A percentile compares a stretch with the other conserved stretches of the same genome.
Evolutionary conservation across 441 rosid genomes (phyloP).

Genomic region (Syzygium malaccense): DNA sequence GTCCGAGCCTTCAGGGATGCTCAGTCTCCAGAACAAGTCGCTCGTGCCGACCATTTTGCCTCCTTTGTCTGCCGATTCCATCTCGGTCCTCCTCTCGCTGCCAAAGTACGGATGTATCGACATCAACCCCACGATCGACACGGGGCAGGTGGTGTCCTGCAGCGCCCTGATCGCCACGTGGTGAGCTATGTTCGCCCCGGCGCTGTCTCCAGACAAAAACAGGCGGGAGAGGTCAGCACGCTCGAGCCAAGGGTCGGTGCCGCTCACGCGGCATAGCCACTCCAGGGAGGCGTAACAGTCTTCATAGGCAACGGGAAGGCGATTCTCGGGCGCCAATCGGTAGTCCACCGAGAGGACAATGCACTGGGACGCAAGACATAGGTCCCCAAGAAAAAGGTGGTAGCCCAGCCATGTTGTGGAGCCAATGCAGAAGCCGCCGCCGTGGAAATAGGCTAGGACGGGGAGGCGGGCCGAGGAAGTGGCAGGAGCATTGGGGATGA

Average conservation of each 20-base stretch:
- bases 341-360: conserved; percentile 47
- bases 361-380: conserved; percentile 25
- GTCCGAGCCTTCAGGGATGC: conserved; percentile 36
- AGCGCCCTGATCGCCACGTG: conserved; percentile 29
- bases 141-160: neutral
- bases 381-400: conserved; percentile 50
- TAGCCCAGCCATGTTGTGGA: conserved; percentile 55
- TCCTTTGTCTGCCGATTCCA: conserved; percentile 24
- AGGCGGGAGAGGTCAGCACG: conserved; percentile 28
- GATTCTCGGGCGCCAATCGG: conserved; percentile 47
- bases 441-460: conserved; percentile 48
- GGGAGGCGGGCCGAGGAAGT: conserved; percentile 14
- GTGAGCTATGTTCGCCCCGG: conserved; percentile 58
- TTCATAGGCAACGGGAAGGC: conserved; percentile 46
- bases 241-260: conserved; percentile 41
- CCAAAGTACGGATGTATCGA: conserved; percentile 52
- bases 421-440: conserved; percentile 57
- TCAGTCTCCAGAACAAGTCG: conserved; percentile 51
- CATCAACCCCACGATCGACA: conserved; percentile 32
- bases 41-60: conserved; percentile 21
- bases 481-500: conserved; percentile 21
- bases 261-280: conserved; percentile 26
- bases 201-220: conserved; percentile 54
- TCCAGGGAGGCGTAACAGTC: conserved; percentile 40
- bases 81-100: conserved; percentile 37